Evolutionary conservation across 345 rosid genomes (phyloP).

Genomic region (Citrus medica): DNA sequence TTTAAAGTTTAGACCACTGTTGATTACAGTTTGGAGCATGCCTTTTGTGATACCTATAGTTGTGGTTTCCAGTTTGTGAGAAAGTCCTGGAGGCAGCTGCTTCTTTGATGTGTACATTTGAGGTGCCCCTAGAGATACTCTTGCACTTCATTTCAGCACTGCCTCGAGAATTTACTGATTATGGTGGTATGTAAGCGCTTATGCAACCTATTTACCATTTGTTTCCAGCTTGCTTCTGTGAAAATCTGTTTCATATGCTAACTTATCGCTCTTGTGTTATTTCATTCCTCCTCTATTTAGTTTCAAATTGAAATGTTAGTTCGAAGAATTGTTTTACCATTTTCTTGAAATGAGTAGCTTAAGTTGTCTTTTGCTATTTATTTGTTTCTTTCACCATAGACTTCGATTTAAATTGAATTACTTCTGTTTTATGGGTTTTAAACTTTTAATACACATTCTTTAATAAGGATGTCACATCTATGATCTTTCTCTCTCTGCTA

Average conservation of each 20-base stretch:
- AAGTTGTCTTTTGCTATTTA: neutral
- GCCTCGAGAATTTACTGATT: conserved; percentile 76
- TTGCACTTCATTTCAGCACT: conserved; percentile 70
- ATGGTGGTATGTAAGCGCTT: conserved; percentile 57
- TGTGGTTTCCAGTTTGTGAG: conserved; percentile 48
- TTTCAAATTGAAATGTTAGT: neutral
- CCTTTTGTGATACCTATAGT: conserved; percentile 8
- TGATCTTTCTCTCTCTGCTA: neutral
- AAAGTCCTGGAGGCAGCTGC: conserved; percentile 68
- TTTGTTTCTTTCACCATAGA: neutral
- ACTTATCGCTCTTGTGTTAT: neutral
- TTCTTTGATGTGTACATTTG: conserved; percentile 38
- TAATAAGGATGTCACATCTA: neutral
- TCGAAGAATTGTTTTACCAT: neutral
- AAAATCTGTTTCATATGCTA: neutral
- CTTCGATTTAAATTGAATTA: neutral
- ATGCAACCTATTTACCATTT: neutral
- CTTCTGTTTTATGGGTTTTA: neutral
- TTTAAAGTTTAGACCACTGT: conserved; percentile 2
- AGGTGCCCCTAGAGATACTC: conserved; percentile 68
- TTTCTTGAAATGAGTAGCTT: neutral
- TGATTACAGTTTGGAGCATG: neutral
- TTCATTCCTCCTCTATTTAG: neutral
- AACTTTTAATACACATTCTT: neutral
- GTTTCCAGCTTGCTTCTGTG: neutral